Base-by-base conservation (phyloP, 1,284 basidiomycete species). In the Cryptococcus sp. region DNA sequence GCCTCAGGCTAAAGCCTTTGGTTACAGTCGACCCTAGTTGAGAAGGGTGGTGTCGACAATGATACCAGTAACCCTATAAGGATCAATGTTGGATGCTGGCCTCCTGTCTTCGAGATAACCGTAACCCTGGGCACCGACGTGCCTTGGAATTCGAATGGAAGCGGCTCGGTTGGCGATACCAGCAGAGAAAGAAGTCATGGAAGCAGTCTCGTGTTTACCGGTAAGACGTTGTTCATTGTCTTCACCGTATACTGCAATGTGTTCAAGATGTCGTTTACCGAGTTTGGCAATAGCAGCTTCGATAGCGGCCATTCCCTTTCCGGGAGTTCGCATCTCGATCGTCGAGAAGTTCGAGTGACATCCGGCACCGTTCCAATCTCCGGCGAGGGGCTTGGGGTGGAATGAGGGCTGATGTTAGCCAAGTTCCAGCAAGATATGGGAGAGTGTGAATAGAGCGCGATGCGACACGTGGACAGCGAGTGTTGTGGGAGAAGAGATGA, bases 291-390 rank as follows among this genome's bases (percentile, higher is more conserved):
- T 97, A 53, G 92, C 93, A 55, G 83, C 85, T 71, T 98, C 88
- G 73, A 98, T 98, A 63, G 79, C 76, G 79, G 94, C 89, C 80
- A 94, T 91, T 70, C 96, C 96, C 60, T 67, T 71, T 75, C 91
- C 91, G 42, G 85, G 83, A 71, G 89, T 87, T 61, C 92, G 90
- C 86, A 94, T 97, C 47, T 80, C 81, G 77, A 87, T 85, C 65
- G 93, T 96, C 65, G 86, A 89, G 82, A 83, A 94, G 83, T 94
- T 96, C 78, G 86, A 87, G 82, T 91, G 91, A 79, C 88, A 91
- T 56, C 96, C 96, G 59, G 96, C 96, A 75, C 96, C 96, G 79
- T 99, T 99, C 96, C 96, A 99, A 77, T 99, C 96, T 64, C 96
- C 96, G 66, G 71, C 78, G 69, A 98, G 86, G 58, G 94, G 94